Evolutionary conservation across 163 green algal species (phyloP).

Genomic region (Volvox carteri): DNA sequence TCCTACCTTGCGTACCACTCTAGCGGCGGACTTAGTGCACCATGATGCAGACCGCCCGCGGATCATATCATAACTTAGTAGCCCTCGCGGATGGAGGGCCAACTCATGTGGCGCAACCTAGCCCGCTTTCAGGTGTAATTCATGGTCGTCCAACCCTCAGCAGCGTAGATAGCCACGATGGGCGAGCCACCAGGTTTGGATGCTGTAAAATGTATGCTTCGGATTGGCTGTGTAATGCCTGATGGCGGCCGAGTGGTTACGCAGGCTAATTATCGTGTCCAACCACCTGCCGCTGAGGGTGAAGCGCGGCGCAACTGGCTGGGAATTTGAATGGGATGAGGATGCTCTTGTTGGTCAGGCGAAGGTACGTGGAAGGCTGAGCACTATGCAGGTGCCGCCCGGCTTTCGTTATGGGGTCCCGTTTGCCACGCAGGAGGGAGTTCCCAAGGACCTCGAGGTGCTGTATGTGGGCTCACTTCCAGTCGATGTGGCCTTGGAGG

Average conservation of each 20-base stretch:
- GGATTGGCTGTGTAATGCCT: not conserved
- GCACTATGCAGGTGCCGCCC: not conserved
- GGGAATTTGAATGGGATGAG: conserved; percentile 95
- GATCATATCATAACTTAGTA: conserved; percentile 49
- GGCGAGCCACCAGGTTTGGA: conserved; percentile 38
- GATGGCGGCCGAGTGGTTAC: not conserved
- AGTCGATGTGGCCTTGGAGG: conserved; percentile 82
- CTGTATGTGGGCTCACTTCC: conserved; percentile 93
- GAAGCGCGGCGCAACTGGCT: conserved; percentile 68
- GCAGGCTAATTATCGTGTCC: conserved; percentile 90
- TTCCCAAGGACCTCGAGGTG: conserved; percentile 86
- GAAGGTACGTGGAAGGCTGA: conserved; percentile 68
- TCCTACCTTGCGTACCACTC: not conserved
- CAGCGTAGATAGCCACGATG: conserved; percentile 41
- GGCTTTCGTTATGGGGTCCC: not conserved
- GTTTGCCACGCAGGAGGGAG: conserved; percentile 72
- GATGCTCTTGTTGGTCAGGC: conserved; percentile 95
- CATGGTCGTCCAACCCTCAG: not conserved
- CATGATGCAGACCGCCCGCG: conserved; percentile 53
- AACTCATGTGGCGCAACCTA: not conserved
- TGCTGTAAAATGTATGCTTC: not conserved
- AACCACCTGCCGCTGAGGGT: conserved; percentile 90
- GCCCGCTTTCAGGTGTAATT: conserved; percentile 6
- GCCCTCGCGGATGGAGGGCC: conserved; percentile 11
- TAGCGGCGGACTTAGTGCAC: not conserved